Evolutionary conservation across 2,329 filamentous ascomycete species (phyloP).

Genomic region (Colletotrichum musae): DNA sequence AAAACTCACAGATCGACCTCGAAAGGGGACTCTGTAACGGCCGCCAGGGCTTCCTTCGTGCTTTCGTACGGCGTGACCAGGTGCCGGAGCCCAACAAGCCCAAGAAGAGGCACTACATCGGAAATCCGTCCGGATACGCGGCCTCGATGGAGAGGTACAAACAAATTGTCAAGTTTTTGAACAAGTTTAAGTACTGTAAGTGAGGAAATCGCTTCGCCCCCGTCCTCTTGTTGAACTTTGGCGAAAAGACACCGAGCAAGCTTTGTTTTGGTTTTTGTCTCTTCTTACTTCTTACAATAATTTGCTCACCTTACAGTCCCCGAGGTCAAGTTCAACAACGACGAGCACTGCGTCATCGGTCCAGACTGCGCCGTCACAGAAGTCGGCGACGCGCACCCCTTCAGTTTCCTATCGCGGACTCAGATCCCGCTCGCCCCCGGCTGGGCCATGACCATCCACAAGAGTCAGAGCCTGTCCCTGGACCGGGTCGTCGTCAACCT

Average conservation of each 20-base stretch:
- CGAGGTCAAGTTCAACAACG: constrained; percentile 66
- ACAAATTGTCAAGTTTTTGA: not conserved
- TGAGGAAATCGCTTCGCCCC: no score
- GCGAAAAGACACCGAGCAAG: no score
- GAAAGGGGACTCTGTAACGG: constrained; percentile 7
- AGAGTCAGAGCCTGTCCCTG: constrained; percentile 74
- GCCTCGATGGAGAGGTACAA: not conserved
- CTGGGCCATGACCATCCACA: constrained; percentile 77
- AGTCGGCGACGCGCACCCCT: constrained; percentile 60
- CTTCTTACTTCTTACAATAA: no score
- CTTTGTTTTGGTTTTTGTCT: no score
- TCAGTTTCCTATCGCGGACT: constrained; percentile 66
- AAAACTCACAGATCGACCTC: constrained; percentile 8
- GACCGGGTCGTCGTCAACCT: constrained; percentile 71
- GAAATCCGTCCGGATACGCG: not conserved
- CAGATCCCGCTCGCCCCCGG: constrained; percentile 73
- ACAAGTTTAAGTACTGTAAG: no score
- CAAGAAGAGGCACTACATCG: not conserved
- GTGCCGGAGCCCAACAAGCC: not conserved
- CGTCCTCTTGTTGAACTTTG: no score
- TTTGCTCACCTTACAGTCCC: not conserved
- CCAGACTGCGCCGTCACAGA: constrained; percentile 65
- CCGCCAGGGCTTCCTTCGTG: constrained; percentile 16
- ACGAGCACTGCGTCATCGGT: no score
- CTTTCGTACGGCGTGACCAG: not conserved